These are phyloP conservation scores for Pythium sp. DNA, from an alignment of 352 stramenopile genomes.

Conservation along the genomic window DNA sequence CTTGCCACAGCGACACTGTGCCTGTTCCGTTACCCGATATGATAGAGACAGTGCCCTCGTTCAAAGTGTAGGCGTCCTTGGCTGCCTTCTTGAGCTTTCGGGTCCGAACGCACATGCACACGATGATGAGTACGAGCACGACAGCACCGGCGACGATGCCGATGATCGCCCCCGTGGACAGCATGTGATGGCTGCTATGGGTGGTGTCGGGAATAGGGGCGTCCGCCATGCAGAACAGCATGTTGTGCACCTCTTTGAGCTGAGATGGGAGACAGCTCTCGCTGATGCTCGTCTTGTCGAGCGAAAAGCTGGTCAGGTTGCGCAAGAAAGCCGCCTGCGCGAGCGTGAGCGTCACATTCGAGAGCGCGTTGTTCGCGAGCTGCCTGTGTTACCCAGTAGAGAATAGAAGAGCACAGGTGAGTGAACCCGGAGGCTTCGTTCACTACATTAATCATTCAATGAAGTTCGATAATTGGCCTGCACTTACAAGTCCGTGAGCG, in stretches of 20 bases:
- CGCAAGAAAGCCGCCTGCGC: slow-evolving; percentile 9
- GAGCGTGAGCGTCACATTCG: slow-evolving; percentile 9
- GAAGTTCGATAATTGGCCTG: too few species aligned
- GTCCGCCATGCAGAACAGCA: slow-evolving; percentile 7
- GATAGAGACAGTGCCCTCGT: not conserved
- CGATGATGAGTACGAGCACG: not conserved
- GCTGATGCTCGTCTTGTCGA: not conserved
- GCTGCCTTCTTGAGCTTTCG: not conserved
- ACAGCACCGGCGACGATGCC: not conserved
- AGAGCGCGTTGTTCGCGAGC: not conserved
- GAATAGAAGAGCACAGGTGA: not conserved
- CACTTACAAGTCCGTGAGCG: slow-evolving; percentile 8
- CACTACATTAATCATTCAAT: too few species aligned
- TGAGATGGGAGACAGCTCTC: slow-evolving; percentile 4
- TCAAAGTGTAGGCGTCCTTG: not conserved
- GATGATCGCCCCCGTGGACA: not conserved
- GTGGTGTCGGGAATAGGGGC: not conserved
- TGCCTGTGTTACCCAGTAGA: not conserved
- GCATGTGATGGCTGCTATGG: not conserved
- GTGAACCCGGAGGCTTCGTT: not conserved
- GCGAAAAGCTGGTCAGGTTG: slow-evolving; percentile 1
- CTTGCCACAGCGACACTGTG: not conserved
- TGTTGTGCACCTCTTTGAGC: slow-evolving; percentile 3
- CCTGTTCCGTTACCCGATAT: not conserved
- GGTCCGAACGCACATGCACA: not conserved